phyloP scores from a whole-genome alignment of 139 green algal genomes.

The Chlorella sorokiniana region DNA sequence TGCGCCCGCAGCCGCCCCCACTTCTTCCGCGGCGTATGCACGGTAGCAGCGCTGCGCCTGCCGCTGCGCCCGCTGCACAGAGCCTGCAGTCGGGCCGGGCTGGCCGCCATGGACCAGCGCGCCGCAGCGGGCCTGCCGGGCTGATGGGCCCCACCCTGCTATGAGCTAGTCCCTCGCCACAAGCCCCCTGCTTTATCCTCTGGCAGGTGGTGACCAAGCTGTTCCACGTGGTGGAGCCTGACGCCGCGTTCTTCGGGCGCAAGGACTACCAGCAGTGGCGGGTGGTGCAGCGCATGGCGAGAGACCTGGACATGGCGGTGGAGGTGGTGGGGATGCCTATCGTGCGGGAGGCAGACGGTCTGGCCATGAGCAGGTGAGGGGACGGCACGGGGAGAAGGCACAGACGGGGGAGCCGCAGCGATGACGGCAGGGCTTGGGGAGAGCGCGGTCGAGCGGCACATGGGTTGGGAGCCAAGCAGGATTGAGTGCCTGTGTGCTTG shows the following conservation, averaged over 20 bases:
- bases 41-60: conserved; percentile 55
- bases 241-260: conserved; percentile 94
- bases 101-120: too few species aligned
- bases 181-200: background rate
- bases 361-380: conserved; percentile 91
- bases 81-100: background rate
- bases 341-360: conserved; percentile 84
- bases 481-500: background rate
- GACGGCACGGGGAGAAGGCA: background rate
- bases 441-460: too few species aligned
- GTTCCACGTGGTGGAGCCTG: conserved; percentile 96
- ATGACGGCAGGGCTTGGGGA: too few species aligned
- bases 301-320: conserved; percentile 91
- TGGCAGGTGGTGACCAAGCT: conserved; percentile 89
- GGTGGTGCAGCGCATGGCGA: conserved; percentile 86
- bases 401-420: too few species aligned
- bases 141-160: background rate
- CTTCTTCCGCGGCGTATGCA: conserved; percentile 98
- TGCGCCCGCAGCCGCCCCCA: conserved; percentile 86
- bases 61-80: too few species aligned
- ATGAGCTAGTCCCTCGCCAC: background rate
- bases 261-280: conserved; percentile 99
- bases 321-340: conserved; percentile 87
- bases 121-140: background rate
- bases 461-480: too few species aligned